Evolutionary conservation across 2,329 filamentous ascomycete genomes (phyloP).

Genomic region (Parascedosporium putredinis): DNA sequence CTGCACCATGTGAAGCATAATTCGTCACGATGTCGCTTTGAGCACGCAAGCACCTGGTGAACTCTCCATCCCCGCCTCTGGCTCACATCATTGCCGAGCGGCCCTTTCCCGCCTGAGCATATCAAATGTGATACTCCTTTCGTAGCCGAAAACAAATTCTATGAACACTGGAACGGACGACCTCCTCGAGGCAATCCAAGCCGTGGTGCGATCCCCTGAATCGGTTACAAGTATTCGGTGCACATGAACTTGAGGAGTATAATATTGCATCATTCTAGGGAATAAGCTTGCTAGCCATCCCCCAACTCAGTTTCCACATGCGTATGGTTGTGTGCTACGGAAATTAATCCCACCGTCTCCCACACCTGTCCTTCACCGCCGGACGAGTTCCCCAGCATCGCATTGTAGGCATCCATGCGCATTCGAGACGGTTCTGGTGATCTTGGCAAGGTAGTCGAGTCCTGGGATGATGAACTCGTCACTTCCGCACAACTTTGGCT

Average conservation of each 20-base stretch:
- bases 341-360: conserved; percentile 3
- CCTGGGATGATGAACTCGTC: not conserved
- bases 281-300: not conserved
- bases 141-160: too few species aligned
- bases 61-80: too few species aligned
- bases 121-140: too few species aligned
- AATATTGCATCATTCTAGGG: not conserved
- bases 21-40: too few species aligned
- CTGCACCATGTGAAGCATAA: too few species aligned
- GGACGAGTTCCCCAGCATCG: conserved; percentile 4
- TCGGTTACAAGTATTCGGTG: not conserved
- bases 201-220: not conserved
- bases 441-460: too few species aligned
- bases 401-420: conserved; percentile 4
- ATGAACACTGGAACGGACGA: too few species aligned
- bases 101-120: too few species aligned
- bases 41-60: too few species aligned
- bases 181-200: too few species aligned
- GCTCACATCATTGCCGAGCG: too few species aligned
- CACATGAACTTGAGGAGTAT: not conserved
- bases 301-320: conserved; percentile 3
- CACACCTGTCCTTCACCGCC: not conserved
- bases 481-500: conserved; percentile 3
- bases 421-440: not conserved
- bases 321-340: not conserved